Conservation (phyloP, 2,329 filamentous ascomycete genomes). For the Pseudomassariella vexata region DNA sequence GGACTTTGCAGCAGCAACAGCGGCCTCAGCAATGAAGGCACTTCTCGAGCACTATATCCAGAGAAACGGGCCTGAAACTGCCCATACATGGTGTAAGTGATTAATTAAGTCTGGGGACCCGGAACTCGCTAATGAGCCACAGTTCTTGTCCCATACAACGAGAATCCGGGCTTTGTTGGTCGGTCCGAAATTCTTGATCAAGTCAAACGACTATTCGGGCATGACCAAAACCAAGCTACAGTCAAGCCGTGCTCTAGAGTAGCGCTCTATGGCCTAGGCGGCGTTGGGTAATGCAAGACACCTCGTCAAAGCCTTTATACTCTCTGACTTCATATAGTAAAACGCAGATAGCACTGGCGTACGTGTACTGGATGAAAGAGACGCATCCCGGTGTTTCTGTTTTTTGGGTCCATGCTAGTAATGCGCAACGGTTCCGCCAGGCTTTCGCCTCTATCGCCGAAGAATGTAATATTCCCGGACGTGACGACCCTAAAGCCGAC, state of each 20-base stretch:
- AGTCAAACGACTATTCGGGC: constrained; percentile 7
- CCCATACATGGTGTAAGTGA: too few species aligned
- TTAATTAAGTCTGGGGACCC: too few species aligned
- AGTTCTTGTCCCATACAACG: too few species aligned
- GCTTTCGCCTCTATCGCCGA: constrained; percentile 19
- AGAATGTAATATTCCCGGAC: constrained; percentile 15
- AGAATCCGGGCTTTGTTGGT: constrained; percentile 2
- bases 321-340: constrained; percentile 17
- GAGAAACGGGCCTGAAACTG: too few species aligned
- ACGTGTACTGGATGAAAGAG: constrained; percentile 17
- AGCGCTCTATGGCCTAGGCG: constrained; percentile 18
- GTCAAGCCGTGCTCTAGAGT: too few species aligned
- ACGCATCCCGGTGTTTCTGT: constrained; percentile 17
- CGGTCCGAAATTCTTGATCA: constrained; percentile 7
- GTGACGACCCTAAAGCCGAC: constrained; percentile 15
- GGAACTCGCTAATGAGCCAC: too few species aligned
- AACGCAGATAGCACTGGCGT: constrained; percentile 26
- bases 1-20: constrained; percentile 25
- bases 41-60: too few species aligned
- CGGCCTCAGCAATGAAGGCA: constrained; percentile 1
- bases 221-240: constrained; percentile 3
- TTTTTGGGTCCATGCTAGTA: constrained; percentile 29
- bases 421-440: constrained; percentile 20
- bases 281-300: constrained; percentile 15
- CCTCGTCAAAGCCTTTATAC: background rate